phyloP scores from a whole-genome alignment of 371 early-diverging fungal genomes.

The Rhizoclosmatium hyalinum region DNA sequence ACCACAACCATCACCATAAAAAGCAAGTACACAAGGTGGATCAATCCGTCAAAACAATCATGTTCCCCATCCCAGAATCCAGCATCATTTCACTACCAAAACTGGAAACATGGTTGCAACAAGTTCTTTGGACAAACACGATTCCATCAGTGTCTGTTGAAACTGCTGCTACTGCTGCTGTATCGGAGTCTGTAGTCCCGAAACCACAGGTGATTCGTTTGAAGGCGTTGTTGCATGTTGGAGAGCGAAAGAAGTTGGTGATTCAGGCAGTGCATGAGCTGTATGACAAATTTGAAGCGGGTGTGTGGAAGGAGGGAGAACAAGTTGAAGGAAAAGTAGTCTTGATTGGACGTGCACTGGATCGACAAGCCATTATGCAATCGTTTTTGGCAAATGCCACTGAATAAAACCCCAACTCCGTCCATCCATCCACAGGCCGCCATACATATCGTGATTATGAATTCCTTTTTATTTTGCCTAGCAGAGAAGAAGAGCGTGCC shows the following conservation, averaged over 20 bases:
- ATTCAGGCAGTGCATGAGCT: slow-evolving; percentile 93
- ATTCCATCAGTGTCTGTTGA: slow-evolving; percentile 51
- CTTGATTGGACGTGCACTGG: slow-evolving; percentile 58
- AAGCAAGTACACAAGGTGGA: not conserved
- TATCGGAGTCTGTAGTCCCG: not conserved
- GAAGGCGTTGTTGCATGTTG: slow-evolving; percentile 79
- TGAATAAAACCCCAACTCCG: not conserved
- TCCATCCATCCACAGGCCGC: not conserved
- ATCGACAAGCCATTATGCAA: not conserved
- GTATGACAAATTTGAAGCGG: slow-evolving; percentile 81
- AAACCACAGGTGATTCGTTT: slow-evolving; percentile 72
- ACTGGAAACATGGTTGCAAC: slow-evolving; percentile 89
- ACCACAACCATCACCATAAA: not conserved
- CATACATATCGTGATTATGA: not conserved
- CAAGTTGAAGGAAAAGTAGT: slow-evolving; percentile 66
- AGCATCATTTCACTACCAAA: slow-evolving; percentile 36
- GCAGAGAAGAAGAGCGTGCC: not conserved
- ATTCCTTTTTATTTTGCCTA: not conserved
- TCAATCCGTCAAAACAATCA: slow-evolving; percentile 53
- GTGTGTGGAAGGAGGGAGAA: slow-evolving; percentile 30
- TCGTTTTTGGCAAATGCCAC: not conserved
- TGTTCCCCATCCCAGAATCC: slow-evolving; percentile 38
- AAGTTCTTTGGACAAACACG: slow-evolving; percentile 84
- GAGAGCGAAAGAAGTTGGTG: slow-evolving; percentile 43
- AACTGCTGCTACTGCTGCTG: not conserved